Percentiles rank a stretch among this genome's conserved stretches.
phyloP scores from a whole-genome alignment of 129 eudicot species.

The Escallonia herrerae region DNA sequence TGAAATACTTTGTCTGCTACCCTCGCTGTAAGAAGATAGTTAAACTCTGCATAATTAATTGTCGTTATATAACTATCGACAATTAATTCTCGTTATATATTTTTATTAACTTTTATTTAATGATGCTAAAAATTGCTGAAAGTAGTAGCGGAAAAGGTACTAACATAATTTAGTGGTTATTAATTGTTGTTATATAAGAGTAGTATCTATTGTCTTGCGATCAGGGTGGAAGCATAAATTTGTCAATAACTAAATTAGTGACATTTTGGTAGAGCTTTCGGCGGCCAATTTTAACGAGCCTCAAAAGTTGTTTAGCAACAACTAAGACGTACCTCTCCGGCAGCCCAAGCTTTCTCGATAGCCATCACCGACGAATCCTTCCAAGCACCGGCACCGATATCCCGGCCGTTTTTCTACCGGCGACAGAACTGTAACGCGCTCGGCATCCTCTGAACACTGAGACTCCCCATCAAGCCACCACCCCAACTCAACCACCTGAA shows the following conservation, averaged over 20 bases:
- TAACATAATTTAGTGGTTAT: background rate
- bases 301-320: background rate
- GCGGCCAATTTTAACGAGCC: background rate
- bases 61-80: too few species aligned
- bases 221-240: too few species aligned
- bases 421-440: conserved; percentile 21
- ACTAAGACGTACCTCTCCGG: conserved; percentile 36
- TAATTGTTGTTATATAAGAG: too few species aligned
- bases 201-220: too few species aligned
- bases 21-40: too few species aligned
- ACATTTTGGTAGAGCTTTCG: too few species aligned
- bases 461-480: conserved; percentile 60
- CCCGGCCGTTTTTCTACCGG: conserved; percentile 26
- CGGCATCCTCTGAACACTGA: conserved; percentile 17
- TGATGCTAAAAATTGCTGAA: background rate
- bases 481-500: conserved; percentile 46
- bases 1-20: too few species aligned
- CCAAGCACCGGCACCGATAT: conserved; percentile 31
- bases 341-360: conserved; percentile 36
- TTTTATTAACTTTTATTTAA: too few species aligned
- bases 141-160: background rate
- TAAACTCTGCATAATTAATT: too few species aligned
- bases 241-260: too few species aligned
- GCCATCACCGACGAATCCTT: conserved; percentile 47
- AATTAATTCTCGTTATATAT: conserved; percentile 4